Conservation (phyloP, 768 basidiomycete genomes). For the Leccinellum rugosiceps region DNA sequence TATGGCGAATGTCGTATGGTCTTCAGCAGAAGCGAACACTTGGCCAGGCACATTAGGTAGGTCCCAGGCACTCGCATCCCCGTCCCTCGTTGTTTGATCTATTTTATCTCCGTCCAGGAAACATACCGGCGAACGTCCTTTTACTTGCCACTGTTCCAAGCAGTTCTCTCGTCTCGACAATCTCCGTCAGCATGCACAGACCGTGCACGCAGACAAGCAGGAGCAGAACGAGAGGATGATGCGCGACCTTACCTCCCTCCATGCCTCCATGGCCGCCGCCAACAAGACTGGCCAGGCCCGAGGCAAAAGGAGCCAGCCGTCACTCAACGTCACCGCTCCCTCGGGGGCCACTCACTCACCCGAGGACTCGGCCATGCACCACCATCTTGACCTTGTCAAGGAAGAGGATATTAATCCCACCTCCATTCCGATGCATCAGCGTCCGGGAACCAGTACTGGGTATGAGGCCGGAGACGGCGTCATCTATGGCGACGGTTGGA, state of each 20-base stretch:
- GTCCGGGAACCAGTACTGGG: slow-evolving; percentile 72
- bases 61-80: slow-evolving; percentile 30
- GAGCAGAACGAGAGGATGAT: slow-evolving; percentile 89
- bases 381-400: slow-evolving; percentile 35
- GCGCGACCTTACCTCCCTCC: slow-evolving; percentile 81
- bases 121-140: slow-evolving; percentile 97
- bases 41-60: slow-evolving; percentile 93
- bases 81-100: slow-evolving; percentile 21
- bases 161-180: slow-evolving; percentile 97
- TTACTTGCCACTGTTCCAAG: slow-evolving; percentile 93
- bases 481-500: slow-evolving; percentile 35
- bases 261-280: slow-evolving; percentile 71
- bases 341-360: slow-evolving; percentile 1
- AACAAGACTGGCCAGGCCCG: slow-evolving; percentile 39
- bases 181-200: slow-evolving; percentile 94
- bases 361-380: slow-evolving; percentile 18
- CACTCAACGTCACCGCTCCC: slow-evolving; percentile 7
- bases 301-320: slow-evolving; percentile 36
- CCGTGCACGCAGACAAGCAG: slow-evolving; percentile 93
- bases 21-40: slow-evolving; percentile 92
- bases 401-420: slow-evolving; percentile 37
- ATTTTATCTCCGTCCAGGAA: slow-evolving; percentile 55
- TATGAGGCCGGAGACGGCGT: slow-evolving; percentile 52
- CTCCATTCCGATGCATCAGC: slow-evolving; percentile 39
- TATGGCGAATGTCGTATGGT: slow-evolving; percentile 97